Evolutionary conservation across 345 rosid genomes (phyloP), one percentile per base, ranked within the genome.

Genomic region (Eucalyptus regnans): DNA sequence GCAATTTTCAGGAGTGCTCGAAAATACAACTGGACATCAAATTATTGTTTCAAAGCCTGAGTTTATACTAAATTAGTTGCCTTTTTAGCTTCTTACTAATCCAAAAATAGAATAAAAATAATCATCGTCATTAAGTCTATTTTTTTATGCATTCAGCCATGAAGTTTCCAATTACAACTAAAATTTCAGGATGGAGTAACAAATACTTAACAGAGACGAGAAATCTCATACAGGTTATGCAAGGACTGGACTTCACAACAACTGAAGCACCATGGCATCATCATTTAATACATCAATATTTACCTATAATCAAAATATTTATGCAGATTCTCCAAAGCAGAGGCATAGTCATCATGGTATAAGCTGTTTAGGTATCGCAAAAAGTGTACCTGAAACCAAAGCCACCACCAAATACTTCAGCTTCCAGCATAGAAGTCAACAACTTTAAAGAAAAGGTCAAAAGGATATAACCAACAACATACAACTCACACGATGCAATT

Each of bases 301-400:
- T 90, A 98, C 99, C 99, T 98, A 92, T 95, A 97, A 91, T 98
- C 99, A 89, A 98, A 98, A 91, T 96, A 97, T 89, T 96, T 94
- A 89, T 94, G 98, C 90, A 98, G 98, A 90, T 94, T 95, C 91
- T 98, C 99, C 94, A 97, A 87, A 90, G 99, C 98, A 92, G 96
- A 91, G 93, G 97, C 93, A 93, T 96, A 97, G 91, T 98, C 99
- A 84, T 97, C 96, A 86, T 93, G 99, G 93, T 95, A 93, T 89
- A 98, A 95, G 91, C 94, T 93, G 93, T 95, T 96, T 93, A 97
- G 92, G 94, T 98, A 95, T 48, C 96, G 96, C 92, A 98, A 93
- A 94, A 95, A 98, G 91, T 98, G 97, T 91, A 98, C 98, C 99
- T 98, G 95, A 90, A 92, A 83, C 88, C 86, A 89, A 44, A 58